Evolutionary conservation across 129 eudicot genomes (phyloP), one percentile per base, ranked within the genome.

Genomic region (Helianthus tuberosus): DNA sequence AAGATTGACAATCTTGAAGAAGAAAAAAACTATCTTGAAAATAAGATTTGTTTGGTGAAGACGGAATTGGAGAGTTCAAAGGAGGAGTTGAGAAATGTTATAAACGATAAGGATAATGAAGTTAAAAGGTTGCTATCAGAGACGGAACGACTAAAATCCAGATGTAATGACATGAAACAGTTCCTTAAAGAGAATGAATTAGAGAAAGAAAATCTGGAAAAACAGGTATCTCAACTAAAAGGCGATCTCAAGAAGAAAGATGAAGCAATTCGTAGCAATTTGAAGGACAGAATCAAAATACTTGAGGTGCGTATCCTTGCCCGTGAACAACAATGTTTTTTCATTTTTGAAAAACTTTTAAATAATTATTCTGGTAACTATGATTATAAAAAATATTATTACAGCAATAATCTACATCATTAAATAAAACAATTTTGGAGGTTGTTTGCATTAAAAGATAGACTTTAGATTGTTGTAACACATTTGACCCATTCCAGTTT

Each of bases 241-340:
- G 73, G 70, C 20, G 96, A 89, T 54, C 64, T 95, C 20, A 87
- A 84, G 84, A 91, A 89, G 81, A 88, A 81, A 78, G 99, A 91
- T 35, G 98, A 94, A 64, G 81, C 88, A 7, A 59, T 80, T 44
- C 66, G 65, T 55, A 74, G 86, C 12, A 74, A 68, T 71, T 84
- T 88, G 89, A 94, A 91, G 84, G 99, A 94, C 74, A 84, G 55
- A 71, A 85, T 91, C 55, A 87, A 79, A 73, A 53, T 80, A 62
- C 97, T 94, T 29, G 96, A 91, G 97, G 99, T 94, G 84, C 85
- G 64, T 64, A 49, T 7, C 64, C 53, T 59, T 59, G 27, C 11
- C n/a, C 38, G 3, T 47, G 73, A 17, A 61, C 70, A 35, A n/a
- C 47, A 36, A 5, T 14, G 8, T 32, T 58, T 62, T 11, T 14